Evolutionary conservation across 495 filamentous ascomycete genomes (phyloP).

Genomic region (Penicillium bialowiezense): DNA sequence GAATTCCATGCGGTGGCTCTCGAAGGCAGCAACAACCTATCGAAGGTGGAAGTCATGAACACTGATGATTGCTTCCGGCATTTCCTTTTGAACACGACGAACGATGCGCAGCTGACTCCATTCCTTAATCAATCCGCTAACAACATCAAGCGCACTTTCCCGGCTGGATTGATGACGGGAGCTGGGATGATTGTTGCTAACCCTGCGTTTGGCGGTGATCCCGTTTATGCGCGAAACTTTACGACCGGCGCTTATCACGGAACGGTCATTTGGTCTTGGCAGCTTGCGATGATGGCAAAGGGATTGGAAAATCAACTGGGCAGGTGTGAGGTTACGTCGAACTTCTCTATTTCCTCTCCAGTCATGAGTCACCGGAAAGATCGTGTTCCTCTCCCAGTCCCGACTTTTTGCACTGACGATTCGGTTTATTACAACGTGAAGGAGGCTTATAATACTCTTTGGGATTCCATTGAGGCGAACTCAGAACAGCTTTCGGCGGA

Average conservation of each 20-base stretch:
- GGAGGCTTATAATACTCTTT: constrained; percentile 57
- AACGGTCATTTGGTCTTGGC: constrained; percentile 66
- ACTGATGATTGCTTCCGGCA: constrained; percentile 63
- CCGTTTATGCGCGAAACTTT: constrained; percentile 49
- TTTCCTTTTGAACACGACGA: constrained; percentile 59
- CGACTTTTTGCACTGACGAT: constrained; percentile 48
- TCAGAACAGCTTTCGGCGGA: constrained; percentile 50
- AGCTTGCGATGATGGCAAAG: constrained; percentile 61
- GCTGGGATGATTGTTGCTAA: constrained; percentile 61
- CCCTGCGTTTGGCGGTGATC: constrained; percentile 54
- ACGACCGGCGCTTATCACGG: constrained; percentile 60
- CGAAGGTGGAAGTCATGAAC: constrained; percentile 58
- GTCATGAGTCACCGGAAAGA: neutral
- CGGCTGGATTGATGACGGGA: constrained; percentile 54
- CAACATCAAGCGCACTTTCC: constrained; percentile 55
- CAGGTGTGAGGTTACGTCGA: constrained; percentile 34
- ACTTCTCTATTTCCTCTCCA: constrained; percentile 2
- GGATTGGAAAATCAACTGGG: constrained; percentile 50
- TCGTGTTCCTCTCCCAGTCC: constrained; percentile 18
- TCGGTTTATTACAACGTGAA: constrained; percentile 47
- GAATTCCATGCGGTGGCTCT: constrained; percentile 57
- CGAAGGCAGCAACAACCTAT: constrained; percentile 48
- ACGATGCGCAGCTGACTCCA: constrained; percentile 52
- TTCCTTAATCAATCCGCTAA: constrained; percentile 56
- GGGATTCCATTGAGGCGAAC: constrained; percentile 59